These are phyloP conservation scores for Symbiodinium pilosum DNA, from an alignment of 73 alveolate genomes.

Conservation along the genomic window DNA sequence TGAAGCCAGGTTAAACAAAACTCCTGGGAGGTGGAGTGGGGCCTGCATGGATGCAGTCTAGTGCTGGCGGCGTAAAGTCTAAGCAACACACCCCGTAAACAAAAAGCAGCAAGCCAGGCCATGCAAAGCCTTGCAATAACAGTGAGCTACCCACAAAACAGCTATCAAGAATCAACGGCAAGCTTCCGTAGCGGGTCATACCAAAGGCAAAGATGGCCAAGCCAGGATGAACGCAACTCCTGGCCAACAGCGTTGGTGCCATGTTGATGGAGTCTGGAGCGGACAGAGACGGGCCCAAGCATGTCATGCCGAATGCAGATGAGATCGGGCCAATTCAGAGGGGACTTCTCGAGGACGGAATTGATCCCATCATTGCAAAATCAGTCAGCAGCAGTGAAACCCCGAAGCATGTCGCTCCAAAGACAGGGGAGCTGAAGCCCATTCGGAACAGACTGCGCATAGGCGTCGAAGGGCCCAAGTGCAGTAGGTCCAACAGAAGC, in stretches of 20 bases:
- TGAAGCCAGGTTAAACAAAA: background rate
- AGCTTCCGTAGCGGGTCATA: constrained; percentile 60
- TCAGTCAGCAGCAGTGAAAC: constrained; percentile 3
- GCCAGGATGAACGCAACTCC: constrained; percentile 5
- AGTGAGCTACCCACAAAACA: constrained; percentile 31
- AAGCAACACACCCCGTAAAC: background rate
- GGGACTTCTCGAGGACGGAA: constrained; percentile 19
- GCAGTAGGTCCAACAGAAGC: constrained; percentile 53
- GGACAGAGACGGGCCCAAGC: constrained; percentile 22
- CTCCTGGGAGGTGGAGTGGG: constrained; percentile 16
- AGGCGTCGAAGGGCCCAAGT: constrained; percentile 46
- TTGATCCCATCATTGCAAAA: constrained; percentile 50
- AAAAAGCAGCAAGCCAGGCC: background rate
- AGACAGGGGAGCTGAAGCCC: constrained; percentile 28
- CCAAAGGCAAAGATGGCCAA: constrained; percentile 6
- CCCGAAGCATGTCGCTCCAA: constrained; percentile 54
- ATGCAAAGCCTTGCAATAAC: background rate
- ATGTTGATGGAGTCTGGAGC: constrained; percentile 8
- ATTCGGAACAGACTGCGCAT: constrained; percentile 36
- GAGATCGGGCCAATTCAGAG: constrained; percentile 1
- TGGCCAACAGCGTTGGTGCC: constrained; percentile 2
- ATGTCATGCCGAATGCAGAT: constrained; percentile 71
- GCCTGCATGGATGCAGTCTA: constrained; percentile 9
- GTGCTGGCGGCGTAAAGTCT: constrained; percentile 12
- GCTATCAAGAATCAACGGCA: constrained; percentile 16